These are phyloP conservation scores for Starmerella vaccinii DNA, from an alignment of 805 yeast genomes.

Conservation along the genomic window DNA sequence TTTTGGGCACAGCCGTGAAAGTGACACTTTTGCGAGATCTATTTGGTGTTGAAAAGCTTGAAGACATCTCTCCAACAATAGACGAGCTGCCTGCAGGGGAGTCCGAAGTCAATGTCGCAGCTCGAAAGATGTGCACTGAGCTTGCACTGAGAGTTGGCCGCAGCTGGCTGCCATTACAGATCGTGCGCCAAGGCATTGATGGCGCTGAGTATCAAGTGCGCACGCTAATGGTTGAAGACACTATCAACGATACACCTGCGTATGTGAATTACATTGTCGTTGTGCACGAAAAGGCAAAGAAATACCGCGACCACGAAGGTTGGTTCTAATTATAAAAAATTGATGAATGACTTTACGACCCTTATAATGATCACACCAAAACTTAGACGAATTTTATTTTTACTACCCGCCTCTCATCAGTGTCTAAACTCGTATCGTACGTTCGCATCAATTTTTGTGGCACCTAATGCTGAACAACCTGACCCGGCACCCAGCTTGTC, in stretches of 20 bases:
- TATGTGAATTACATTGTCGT: conserved; percentile 58
- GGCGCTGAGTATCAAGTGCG: conserved; percentile 47
- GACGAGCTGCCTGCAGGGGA: conserved; percentile 61
- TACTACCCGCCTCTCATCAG: no score
- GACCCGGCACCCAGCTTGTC: conserved; percentile 35
- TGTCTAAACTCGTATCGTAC: no score
- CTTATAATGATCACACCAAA: neutral
- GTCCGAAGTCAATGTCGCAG: conserved; percentile 58
- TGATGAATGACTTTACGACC: neutral
- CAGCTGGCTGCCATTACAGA: conserved; percentile 41
- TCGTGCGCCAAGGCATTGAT: conserved; percentile 58
- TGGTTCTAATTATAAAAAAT: conserved; percentile 12
- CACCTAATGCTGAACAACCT: neutral
- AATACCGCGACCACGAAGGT: conserved; percentile 20
- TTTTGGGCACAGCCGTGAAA: conserved; percentile 36
- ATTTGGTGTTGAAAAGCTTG: conserved; percentile 44
- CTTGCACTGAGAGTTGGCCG: conserved; percentile 38
- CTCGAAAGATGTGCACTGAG: conserved; percentile 50
- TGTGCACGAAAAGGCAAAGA: conserved; percentile 47
- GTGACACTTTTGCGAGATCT: conserved; percentile 54
- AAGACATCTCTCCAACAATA: conserved; percentile 39
- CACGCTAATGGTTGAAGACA: conserved; percentile 65
- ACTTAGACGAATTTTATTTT: no score
- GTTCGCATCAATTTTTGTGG: no score
- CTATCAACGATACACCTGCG: conserved; percentile 34